phyloP scores from a whole-genome alignment of 257 asterid species.

The Petunia secreta region DNA sequence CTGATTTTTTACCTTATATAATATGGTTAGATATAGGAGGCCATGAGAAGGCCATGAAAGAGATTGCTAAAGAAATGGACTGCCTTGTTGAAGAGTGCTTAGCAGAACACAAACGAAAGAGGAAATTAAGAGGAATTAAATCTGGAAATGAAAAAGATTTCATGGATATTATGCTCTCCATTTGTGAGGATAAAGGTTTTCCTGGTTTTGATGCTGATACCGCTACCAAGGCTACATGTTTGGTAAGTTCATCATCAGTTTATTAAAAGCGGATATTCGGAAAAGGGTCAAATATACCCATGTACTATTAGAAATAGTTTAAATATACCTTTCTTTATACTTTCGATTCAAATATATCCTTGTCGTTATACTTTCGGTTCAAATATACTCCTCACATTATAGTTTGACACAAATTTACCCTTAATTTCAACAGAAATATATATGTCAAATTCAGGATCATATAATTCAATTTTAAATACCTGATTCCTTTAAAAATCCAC shows the following conservation, averaged over 20 bases:
- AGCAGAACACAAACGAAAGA: slow-evolving; percentile 34
- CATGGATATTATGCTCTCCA: slow-evolving; percentile 39
- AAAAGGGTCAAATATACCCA: not conserved
- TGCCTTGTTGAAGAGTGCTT: slow-evolving; percentile 37
- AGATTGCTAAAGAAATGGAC: slow-evolving; percentile 35
- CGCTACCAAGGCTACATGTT: slow-evolving; percentile 37
- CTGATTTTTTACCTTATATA: slow-evolving; percentile 37
- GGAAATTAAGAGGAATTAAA: not conserved
- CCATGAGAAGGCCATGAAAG: slow-evolving; percentile 39
- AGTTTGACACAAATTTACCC: too few species aligned
- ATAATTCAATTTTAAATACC: too few species aligned
- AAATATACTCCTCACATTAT: too few species aligned
- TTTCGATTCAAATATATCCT: too few species aligned
- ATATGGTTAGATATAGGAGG: slow-evolving; percentile 43
- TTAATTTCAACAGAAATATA: too few species aligned
- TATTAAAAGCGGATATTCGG: not conserved
- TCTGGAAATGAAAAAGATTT: slow-evolving; percentile 29
- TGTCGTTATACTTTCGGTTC: too few species aligned
- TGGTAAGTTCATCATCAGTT: slow-evolving; percentile 26
- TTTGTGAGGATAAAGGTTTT: not conserved
- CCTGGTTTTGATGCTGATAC: slow-evolving; percentile 35
- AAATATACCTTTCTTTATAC: too few species aligned
- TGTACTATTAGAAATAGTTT: too few species aligned
- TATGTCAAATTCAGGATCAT: too few species aligned
- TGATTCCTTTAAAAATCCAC: too few species aligned